Percentiles rank a stretch among this genome's conserved stretches.
Conservation (phyloP, 495 filamentous ascomycete species). For the Aspergillus saccharolyticus region DNA sequence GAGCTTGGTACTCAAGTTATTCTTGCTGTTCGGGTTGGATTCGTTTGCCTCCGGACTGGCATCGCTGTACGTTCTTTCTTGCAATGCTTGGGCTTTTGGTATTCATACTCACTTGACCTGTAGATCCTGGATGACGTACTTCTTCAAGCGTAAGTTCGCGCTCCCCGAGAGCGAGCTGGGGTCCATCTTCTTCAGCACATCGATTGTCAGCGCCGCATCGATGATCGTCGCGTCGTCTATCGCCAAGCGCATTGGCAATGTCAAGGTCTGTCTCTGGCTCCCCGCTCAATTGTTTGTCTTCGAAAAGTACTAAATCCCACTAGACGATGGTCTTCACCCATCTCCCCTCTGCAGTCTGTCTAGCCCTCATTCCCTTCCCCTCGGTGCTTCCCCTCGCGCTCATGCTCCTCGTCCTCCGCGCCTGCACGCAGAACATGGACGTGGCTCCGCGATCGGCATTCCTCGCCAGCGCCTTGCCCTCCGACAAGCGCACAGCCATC, state of each 20-base stretch:
- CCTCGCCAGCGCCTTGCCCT: constrained; percentile 63
- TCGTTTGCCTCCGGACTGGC: constrained; percentile 75
- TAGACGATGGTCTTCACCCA: constrained; percentile 85
- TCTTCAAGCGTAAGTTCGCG: constrained; percentile 70
- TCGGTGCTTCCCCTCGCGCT: constrained; percentile 49
- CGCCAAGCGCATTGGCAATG: constrained; percentile 68
- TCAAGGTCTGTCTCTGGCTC: constrained; percentile 45
- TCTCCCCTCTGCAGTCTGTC: constrained; percentile 67
- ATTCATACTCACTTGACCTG: background rate
- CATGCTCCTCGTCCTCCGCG: constrained; percentile 63
- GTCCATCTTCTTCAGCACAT: constrained; percentile 61
- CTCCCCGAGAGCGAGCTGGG: constrained; percentile 66
- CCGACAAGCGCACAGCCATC: constrained; percentile 71
- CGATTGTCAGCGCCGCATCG: constrained; percentile 60
- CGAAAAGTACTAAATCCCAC: background rate
- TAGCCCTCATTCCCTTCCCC: constrained; percentile 64
- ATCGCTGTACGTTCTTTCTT: constrained; percentile 46
- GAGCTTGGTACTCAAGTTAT: constrained; percentile 61
- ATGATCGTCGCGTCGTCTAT: constrained; percentile 72
- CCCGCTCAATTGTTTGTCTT: background rate
- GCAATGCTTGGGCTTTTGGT: background rate
- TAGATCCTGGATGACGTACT: constrained; percentile 69
- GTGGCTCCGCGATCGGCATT: constrained; percentile 76
- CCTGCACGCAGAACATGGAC: constrained; percentile 73
- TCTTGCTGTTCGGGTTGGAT: constrained; percentile 73